Percentiles rank a stretch among this genome's conserved stretches.
Evolutionary conservation across 2,329 filamentous ascomycete genomes (phyloP).

Genomic region (Aureobasidium vineae): DNA sequence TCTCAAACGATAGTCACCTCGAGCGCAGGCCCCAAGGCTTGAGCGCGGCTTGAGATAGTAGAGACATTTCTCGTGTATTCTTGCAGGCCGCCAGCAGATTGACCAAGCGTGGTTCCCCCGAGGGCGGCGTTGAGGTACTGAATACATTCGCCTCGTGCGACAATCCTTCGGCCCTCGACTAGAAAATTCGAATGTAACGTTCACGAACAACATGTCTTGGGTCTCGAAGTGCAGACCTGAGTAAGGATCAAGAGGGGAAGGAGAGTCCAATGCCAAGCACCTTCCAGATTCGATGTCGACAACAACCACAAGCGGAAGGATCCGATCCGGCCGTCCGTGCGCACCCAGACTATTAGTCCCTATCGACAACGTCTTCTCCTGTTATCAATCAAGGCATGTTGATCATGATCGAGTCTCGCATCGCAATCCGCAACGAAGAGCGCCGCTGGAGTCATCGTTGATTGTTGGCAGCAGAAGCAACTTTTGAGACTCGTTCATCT

Average conservation of each 20-base stretch:
- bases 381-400: constrained; percentile 4
- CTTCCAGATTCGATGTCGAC: neutral
- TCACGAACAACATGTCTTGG: neutral
- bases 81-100: neutral
- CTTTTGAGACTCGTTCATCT: no score
- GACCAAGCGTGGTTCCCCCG: neutral
- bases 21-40: neutral
- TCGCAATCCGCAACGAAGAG: neutral
- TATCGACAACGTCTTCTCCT: constrained; percentile 21
- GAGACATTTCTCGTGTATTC: constrained; percentile 16
- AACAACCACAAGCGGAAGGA: neutral
- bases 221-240: neutral
- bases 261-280: neutral
- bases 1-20: constrained; percentile 9
- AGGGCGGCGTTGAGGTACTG: neutral
- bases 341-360: constrained; percentile 4
- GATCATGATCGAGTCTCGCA: neutral
- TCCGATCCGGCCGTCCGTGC: constrained; percentile 17
- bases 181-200: constrained; percentile 5
- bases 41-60: neutral
- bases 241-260: neutral
- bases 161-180: neutral
- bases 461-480: neutral
- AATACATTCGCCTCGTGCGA: neutral
- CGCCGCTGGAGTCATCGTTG: constrained; percentile 16